Percentiles rank a stretch among this genome's conserved stretches.
These are phyloP conservation scores for Tylopilus rubrobrunneus DNA, from an alignment of 768 basidiomycete species.

Conservation along the genomic window DNA sequence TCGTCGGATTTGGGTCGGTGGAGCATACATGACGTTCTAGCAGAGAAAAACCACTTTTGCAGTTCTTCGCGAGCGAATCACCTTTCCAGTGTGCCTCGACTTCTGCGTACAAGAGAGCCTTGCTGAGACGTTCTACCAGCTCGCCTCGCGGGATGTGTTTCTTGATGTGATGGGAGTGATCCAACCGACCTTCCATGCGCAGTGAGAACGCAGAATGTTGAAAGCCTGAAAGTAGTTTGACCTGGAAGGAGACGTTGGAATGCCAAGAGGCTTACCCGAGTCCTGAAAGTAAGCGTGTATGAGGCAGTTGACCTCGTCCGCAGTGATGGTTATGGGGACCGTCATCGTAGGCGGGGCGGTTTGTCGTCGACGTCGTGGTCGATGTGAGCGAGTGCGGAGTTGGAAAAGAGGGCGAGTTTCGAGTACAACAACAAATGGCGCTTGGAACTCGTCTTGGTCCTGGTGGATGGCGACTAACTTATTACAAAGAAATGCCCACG, in stretches of 20 bases:
- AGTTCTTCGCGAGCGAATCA: slow-evolving; percentile 56
- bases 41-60: slow-evolving; percentile 70
- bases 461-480: too few relatives aligned
- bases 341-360: slow-evolving; percentile 24
- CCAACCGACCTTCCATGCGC: slow-evolving; percentile 67
- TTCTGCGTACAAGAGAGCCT: slow-evolving; percentile 76
- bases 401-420: slow-evolving; percentile 13
- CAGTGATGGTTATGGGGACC: slow-evolving; percentile 59
- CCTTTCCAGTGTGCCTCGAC: slow-evolving; percentile 81
- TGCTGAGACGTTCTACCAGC: slow-evolving; percentile 74
- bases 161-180: slow-evolving; percentile 61
- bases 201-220: slow-evolving; percentile 80
- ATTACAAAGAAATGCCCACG: background rate
- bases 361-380: background rate
- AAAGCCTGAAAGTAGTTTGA: slow-evolving; percentile 50
- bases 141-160: slow-evolving; percentile 81
- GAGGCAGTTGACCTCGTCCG: slow-evolving; percentile 82
- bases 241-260: background rate
- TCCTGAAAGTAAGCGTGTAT: slow-evolving; percentile 83
- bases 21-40: slow-evolving; percentile 73
- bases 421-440: too few relatives aligned
- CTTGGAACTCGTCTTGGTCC: too few relatives aligned
- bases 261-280: slow-evolving; percentile 48
- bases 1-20: slow-evolving; percentile 35
- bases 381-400: slow-evolving; percentile 21